Percentiles rank a stretch among this genome's conserved stretches.
Conservation (phyloP, 2,329 filamentous ascomycete genomes). For the Claviceps quebecensis region DNA sequence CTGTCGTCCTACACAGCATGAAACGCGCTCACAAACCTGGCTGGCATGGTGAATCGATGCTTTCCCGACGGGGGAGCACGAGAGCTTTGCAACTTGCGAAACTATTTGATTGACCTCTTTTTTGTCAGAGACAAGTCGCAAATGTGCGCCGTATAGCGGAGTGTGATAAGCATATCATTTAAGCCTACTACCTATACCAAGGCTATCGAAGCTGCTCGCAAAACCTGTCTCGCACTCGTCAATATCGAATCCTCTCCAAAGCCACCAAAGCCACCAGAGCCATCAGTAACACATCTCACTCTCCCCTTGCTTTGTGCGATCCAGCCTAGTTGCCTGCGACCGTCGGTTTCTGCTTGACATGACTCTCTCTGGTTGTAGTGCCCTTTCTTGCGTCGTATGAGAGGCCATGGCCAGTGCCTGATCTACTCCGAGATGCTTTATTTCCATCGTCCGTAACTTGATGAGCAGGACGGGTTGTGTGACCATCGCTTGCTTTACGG, state of each 20-base stretch:
- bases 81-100: too few species aligned
- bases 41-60: too few species aligned
- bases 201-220: not conserved
- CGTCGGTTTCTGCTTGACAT: not conserved
- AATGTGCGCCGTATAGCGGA: too few species aligned
- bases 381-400: not conserved
- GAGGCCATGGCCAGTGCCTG: not conserved
- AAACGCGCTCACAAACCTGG: too few species aligned
- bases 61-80: too few species aligned
- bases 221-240: not conserved
- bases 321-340: not conserved
- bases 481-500: not conserved
- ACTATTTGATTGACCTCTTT: too few species aligned
- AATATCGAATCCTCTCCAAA: not conserved
- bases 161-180: too few species aligned
- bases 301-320: not conserved
- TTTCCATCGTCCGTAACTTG: slow-evolving; percentile 4
- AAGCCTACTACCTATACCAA: not conserved
- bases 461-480: not conserved
- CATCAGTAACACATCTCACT: not conserved
- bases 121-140: too few species aligned
- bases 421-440: not conserved
- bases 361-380: not conserved
- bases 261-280: not conserved
- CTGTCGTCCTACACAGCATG: too few species aligned